A percentile compares a stretch with the other conserved stretches of the same genome.
These are phyloP conservation scores for Dissophora globulifera DNA, from an alignment of 192 early-diverging fungal species.

Conservation along the genomic window DNA sequence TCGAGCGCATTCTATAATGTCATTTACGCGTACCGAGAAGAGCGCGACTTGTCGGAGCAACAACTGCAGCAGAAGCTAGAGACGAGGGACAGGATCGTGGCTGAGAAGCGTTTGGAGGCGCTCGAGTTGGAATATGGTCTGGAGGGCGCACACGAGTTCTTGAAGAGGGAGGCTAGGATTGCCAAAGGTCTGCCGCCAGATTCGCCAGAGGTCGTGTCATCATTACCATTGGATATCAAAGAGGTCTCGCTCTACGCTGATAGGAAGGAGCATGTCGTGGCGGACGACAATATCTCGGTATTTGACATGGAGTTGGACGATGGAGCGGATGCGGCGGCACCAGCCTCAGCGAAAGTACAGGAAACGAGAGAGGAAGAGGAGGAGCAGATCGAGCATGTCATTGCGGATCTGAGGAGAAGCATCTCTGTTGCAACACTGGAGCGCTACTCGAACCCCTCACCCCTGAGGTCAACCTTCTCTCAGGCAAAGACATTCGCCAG, in stretches of 20 bases:
- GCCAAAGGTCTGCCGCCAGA: conserved; percentile 36
- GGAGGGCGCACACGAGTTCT: conserved; percentile 20
- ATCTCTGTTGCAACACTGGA: conserved; percentile 31
- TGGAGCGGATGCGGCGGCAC: background rate
- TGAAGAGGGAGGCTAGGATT: conserved; percentile 33
- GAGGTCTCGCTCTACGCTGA: conserved; percentile 41
- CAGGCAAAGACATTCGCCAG: too few relatives aligned
- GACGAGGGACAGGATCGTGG: conserved; percentile 8
- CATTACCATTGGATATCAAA: conserved; percentile 14
- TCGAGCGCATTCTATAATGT: conserved; percentile 32
- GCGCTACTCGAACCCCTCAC: background rate
- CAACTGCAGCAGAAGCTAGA: conserved; percentile 30
- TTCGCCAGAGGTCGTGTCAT: conserved; percentile 16
- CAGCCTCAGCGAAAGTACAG: background rate
- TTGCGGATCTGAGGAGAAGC: conserved; percentile 30
- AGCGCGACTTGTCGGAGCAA: conserved; percentile 32
- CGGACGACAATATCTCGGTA: conserved; percentile 43
- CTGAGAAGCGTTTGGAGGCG: conserved; percentile 19
- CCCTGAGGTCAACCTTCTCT: background rate
- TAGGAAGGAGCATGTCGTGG: conserved; percentile 42
- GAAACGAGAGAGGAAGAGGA: conserved; percentile 6
- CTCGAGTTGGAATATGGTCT: conserved; percentile 31
- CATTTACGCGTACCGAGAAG: conserved; percentile 42
- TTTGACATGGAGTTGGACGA: conserved; percentile 35
- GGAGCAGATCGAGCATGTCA: conserved; percentile 31